These are phyloP conservation scores for Immersiporthe knoxdaviesiana DNA, from an alignment of 2,329 filamentous ascomycete genomes.

Conservation along the genomic window DNA sequence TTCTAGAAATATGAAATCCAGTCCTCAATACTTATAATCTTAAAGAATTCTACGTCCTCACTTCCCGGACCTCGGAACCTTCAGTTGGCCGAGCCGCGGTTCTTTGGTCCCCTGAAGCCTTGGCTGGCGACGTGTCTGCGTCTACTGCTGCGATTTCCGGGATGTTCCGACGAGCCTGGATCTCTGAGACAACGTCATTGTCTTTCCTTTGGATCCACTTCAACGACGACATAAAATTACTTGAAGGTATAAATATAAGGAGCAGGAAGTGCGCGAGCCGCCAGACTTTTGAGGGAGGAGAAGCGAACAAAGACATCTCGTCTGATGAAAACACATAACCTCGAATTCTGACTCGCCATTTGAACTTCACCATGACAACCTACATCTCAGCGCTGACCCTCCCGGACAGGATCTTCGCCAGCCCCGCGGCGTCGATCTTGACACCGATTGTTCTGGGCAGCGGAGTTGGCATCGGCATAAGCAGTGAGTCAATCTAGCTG, in stretches of 20 bases:
- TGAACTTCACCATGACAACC: conserved; percentile 66
- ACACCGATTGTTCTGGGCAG: conserved; percentile 75
- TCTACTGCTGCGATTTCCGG: neutral
- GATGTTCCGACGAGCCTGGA: neutral
- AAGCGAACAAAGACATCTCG: neutral
- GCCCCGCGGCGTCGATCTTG: conserved; percentile 72
- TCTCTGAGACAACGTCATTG: neutral
- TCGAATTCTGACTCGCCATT: neutral
- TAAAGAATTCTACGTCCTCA: neutral
- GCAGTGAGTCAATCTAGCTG: conserved; percentile 53
- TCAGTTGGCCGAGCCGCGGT: neutral
- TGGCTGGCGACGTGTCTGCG: neutral
- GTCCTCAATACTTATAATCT: neutral
- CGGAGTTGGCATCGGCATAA: conserved; percentile 69
- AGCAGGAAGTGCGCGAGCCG: neutral
- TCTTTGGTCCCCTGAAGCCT: neutral
- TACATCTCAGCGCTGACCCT: conserved; percentile 77
- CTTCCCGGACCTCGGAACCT: neutral
- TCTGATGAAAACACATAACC: neutral
- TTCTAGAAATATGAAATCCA: neutral
- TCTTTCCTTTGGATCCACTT: neutral
- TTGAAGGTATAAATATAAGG: neutral
- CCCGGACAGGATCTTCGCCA: conserved; percentile 72
- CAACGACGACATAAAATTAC: neutral
- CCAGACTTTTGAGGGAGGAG: neutral